Percentiles rank a stretch among this genome's conserved stretches.
Conservation (phyloP, 169 alveolate genomes). For the Cryptosporidium xiaoi region DNA sequence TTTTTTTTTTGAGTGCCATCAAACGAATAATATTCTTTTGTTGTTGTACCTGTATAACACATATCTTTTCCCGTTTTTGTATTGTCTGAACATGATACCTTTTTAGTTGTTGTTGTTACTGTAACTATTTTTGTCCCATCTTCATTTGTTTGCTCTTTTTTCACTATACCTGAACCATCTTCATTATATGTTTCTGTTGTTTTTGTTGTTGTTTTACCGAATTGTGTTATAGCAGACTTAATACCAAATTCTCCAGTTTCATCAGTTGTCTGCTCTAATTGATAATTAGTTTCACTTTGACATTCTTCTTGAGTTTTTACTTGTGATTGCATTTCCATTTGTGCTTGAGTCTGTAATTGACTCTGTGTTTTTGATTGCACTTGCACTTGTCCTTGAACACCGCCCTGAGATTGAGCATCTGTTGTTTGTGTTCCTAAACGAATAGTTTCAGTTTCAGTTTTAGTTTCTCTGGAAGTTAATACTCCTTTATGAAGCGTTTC, state of each 20-base stretch:
- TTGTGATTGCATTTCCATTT: neutral
- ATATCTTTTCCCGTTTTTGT: neutral
- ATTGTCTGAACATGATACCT: neutral
- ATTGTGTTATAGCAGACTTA: slow-evolving; percentile 7
- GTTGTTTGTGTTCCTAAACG: neutral
- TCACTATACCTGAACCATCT: slow-evolving; percentile 35
- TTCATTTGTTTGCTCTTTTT: slow-evolving; percentile 25
- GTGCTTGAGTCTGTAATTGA: neutral
- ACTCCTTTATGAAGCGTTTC: neutral
- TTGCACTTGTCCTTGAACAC: neutral
- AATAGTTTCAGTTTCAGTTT: neutral
- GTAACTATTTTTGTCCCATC: slow-evolving; percentile 42
- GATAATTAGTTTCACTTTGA: neutral
- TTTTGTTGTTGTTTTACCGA: slow-evolving; percentile 25
- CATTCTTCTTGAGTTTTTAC: neutral
- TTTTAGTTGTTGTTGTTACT: slow-evolving; percentile 17
- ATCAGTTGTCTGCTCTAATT: neutral
- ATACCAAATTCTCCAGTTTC: slow-evolving; percentile 25
- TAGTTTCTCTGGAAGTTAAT: neutral
- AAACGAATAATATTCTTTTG: slow-evolving; percentile 14
- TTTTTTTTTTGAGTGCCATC: slow-evolving; percentile 34
- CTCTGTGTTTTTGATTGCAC: slow-evolving; percentile 2
- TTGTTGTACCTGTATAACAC: slow-evolving; percentile 20
- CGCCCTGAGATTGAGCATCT: neutral
- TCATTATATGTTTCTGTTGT: slow-evolving; percentile 22